Conservation (phyloP, 805 yeast species). For the Sugiyamaella qingdaonensis region DNA sequence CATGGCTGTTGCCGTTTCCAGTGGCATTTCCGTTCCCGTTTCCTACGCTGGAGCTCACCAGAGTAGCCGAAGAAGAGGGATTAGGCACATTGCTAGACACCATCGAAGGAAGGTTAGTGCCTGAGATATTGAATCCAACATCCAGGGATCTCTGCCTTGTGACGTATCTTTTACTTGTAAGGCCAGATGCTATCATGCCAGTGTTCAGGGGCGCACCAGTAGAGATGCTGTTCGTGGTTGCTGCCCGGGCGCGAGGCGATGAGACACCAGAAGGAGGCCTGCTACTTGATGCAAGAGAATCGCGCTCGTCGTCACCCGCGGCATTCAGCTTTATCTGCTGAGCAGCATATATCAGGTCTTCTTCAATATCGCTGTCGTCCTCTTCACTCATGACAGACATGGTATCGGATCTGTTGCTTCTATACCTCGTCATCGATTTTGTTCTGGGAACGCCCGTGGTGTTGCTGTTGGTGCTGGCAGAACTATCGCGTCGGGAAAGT, state of each 20-base stretch:
- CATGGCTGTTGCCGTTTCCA: no score
- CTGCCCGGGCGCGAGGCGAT: slow-evolving; percentile 16
- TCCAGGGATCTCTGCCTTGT: slow-evolving; percentile 16
- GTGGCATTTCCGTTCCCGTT: not conserved
- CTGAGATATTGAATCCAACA: slow-evolving; percentile 4
- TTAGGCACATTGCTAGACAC: not conserved
- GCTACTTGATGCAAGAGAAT: slow-evolving; percentile 4
- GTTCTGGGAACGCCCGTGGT: not conserved
- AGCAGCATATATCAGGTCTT: slow-evolving; percentile 36
- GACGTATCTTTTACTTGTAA: not conserved
- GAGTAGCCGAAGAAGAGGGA: not conserved
- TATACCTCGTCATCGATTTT: not conserved
- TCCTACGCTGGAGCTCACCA: slow-evolving; percentile 5
- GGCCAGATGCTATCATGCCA: not conserved
- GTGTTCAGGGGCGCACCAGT: not conserved
- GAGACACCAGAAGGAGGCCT: slow-evolving; percentile 14
- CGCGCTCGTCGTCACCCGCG: slow-evolving; percentile 7
- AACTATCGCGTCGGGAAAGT: not conserved
- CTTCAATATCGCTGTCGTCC: slow-evolving; percentile 40
- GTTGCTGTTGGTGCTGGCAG: not conserved
- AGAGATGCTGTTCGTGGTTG: slow-evolving; percentile 8
- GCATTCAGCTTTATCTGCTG: slow-evolving; percentile 30
- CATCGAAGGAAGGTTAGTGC: not conserved
- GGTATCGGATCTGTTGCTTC: slow-evolving; percentile 6
- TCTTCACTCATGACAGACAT: slow-evolving; percentile 38